phyloP scores from a whole-genome alignment of 1,139 yeast species.

The Saccharomyces pastorianus region DNA sequence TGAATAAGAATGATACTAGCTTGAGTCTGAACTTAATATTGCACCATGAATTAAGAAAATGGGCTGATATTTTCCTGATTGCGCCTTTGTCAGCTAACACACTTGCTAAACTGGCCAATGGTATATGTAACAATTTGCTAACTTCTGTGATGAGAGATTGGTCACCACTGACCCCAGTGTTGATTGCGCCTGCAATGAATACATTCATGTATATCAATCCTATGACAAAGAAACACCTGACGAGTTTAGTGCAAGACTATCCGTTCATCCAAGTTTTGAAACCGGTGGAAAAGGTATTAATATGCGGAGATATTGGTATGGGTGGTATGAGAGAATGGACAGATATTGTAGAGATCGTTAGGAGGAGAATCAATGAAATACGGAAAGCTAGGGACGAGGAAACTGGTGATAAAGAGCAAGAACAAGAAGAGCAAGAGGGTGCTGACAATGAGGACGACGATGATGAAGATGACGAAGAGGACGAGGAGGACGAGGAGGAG shows the following conservation, averaged over 20 bases:
- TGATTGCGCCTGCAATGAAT: constrained; percentile 92
- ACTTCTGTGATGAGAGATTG: constrained; percentile 88
- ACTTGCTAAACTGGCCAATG: constrained; percentile 79
- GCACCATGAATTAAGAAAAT: constrained; percentile 81
- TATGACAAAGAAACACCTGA: constrained; percentile 73
- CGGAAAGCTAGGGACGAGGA: constrained; percentile 23
- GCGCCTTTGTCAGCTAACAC: constrained; percentile 92
- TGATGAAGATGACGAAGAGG: constrained; percentile 21
- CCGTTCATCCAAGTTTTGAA: constrained; percentile 83
- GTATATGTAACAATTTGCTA: constrained; percentile 79
- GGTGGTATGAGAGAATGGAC: constrained; percentile 95
- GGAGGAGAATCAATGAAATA: constrained; percentile 37
- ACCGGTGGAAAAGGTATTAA: constrained; percentile 79
- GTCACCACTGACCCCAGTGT: constrained; percentile 80
- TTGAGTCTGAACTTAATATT: constrained; percentile 42
- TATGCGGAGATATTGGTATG: constrained; percentile 90
- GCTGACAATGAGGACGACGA: constrained; percentile 5
- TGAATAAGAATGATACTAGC: constrained; percentile 39
- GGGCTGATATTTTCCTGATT: constrained; percentile 89
- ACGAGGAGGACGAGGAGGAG: neutral
- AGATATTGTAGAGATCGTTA: constrained; percentile 75
- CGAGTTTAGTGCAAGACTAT: constrained; percentile 73
- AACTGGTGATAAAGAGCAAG: constrained; percentile 16
- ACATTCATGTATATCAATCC: constrained; percentile 84
- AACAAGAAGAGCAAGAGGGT: constrained; percentile 14